Conservation (phyloP, 2,329 filamentous ascomycete species). For the Colletotrichum sp. region DNA sequence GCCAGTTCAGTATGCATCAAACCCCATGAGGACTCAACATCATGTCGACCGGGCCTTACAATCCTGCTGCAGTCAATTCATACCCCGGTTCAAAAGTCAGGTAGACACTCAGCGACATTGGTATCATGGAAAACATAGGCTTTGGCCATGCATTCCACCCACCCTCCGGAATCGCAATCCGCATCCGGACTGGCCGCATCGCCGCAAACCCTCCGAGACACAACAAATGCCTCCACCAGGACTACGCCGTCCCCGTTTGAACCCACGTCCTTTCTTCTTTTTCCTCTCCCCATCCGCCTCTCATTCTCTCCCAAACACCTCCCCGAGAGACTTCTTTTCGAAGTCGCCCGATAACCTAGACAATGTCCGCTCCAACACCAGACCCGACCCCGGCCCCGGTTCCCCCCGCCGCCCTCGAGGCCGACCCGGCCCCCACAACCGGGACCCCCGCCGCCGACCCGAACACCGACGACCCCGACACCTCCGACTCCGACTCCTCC, state of each 20-base stretch:
- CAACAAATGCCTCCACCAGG: neutral
- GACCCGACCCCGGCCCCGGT: neutral
- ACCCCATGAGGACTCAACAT: neutral
- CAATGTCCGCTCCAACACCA: neutral
- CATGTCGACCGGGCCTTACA: neutral
- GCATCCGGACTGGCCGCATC: neutral
- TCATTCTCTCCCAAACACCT: neutral
- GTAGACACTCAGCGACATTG: neutral
- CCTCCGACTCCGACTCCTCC: constrained; percentile 6
- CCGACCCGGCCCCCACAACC: neutral
- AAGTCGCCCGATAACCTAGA: neutral
- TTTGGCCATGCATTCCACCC: neutral
- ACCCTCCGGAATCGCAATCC: neutral
- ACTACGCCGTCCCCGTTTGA: neutral
- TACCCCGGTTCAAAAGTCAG: neutral
- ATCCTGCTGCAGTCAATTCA: neutral
- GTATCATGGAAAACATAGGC: neutral
- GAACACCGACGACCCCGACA: neutral
- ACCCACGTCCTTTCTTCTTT: neutral
- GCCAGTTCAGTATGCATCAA: neutral
- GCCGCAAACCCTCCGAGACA: neutral
- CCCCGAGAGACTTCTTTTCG: accelerated
- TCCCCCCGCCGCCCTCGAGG: neutral
- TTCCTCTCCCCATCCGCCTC: too few species aligned
- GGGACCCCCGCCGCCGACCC: neutral